A percentile compares a stretch with the other conserved stretches of the same genome.
Evolutionary conservation across 768 basidiomycete genomes (phyloP).

Genomic region (Trametes meyenii): DNA sequence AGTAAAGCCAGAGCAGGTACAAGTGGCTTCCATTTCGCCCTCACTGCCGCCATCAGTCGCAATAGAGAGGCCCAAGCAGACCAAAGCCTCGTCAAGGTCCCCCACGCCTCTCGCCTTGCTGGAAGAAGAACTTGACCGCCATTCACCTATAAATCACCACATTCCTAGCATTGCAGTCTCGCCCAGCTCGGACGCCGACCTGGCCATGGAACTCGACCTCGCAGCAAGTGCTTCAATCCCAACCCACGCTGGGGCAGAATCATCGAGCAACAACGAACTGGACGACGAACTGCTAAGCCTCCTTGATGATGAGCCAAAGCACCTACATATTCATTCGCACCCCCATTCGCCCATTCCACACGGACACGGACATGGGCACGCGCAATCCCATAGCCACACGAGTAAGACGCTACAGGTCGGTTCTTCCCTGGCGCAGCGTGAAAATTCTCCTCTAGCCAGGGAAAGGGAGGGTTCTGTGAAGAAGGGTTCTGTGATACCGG

Average conservation of each 20-base stretch:
- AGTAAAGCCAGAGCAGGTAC: background rate
- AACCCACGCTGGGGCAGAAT: slow-evolving; percentile 30
- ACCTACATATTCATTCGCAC: slow-evolving; percentile 2
- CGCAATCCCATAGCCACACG: background rate
- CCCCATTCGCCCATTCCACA: background rate
- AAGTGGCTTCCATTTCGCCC: background rate
- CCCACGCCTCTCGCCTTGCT: slow-evolving; percentile 27
- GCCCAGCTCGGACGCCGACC: slow-evolving; percentile 19
- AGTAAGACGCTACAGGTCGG: background rate
- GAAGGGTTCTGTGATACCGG: slow-evolving; percentile 16
- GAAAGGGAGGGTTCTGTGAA: slow-evolving; percentile 8
- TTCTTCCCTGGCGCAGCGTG: background rate
- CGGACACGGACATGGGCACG: background rate
- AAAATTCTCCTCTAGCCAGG: background rate
- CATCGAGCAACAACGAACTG: slow-evolving; percentile 55
- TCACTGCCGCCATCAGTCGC: background rate
- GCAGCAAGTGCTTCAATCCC: slow-evolving; percentile 23
- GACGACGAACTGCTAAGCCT: slow-evolving; percentile 70
- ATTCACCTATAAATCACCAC: background rate
- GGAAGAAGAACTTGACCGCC: slow-evolving; percentile 22
- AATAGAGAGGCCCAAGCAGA: background rate
- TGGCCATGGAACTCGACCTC: slow-evolving; percentile 42
- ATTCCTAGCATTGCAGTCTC: background rate
- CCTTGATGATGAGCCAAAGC: slow-evolving; percentile 53
- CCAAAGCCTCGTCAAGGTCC: slow-evolving; percentile 13